A percentile compares a stretch with the other conserved stretches of the same genome.
Conservation (phyloP, 768 basidiomycete genomes). For the Cantharellus cinnabarinus region DNA sequence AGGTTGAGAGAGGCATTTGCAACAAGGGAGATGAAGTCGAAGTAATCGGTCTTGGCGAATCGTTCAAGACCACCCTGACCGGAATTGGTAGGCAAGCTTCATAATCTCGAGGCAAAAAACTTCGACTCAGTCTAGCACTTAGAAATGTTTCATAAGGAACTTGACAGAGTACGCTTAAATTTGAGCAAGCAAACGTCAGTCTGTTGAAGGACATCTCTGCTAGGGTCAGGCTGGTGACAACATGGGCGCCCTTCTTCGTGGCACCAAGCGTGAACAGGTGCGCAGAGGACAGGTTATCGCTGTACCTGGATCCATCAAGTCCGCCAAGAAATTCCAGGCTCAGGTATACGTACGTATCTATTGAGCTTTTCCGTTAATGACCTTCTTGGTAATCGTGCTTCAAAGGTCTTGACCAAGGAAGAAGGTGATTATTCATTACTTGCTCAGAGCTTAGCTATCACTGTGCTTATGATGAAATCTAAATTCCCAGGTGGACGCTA, state of each 20-base stretch:
- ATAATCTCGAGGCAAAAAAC: constrained; percentile 3
- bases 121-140: constrained; percentile 5
- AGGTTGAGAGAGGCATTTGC: constrained; percentile 85
- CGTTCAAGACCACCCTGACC: constrained; percentile 81
- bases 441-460: neutral
- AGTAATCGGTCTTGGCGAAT: constrained; percentile 64
- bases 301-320: constrained; percentile 75
- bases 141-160: constrained; percentile 99
- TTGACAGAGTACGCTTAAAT: constrained; percentile 51
- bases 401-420: constrained; percentile 65
- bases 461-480: neutral
- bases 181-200: neutral
- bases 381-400: neutral
- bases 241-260: constrained; percentile 93
- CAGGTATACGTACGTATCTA: constrained; percentile 53
- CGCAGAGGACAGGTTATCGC: constrained; percentile 83
- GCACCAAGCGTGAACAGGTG: constrained; percentile 92
- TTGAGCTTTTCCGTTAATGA: neutral
- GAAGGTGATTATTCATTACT: constrained; percentile 26
- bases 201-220: neutral
- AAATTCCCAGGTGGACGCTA: constrained; percentile 42
- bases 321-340: constrained; percentile 87
- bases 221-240: constrained; percentile 97
- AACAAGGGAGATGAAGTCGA: constrained; percentile 88
- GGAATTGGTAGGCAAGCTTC: constrained; percentile 49